Evolutionary conservation across 495 filamentous ascomycete genomes (phyloP).

Genomic region (Penicillium manginii): DNA sequence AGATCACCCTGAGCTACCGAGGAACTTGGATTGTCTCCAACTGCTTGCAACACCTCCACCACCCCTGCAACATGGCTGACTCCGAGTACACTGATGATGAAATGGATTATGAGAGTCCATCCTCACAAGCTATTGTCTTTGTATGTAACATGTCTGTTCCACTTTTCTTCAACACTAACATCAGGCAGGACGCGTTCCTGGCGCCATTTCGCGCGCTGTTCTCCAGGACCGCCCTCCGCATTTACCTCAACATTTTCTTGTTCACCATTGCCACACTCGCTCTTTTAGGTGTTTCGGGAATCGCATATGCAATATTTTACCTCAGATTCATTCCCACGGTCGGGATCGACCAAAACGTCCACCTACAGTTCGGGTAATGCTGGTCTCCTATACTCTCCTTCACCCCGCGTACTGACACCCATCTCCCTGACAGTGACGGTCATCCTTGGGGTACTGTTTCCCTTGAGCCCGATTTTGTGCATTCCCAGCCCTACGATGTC

Average conservation of each 20-base stretch:
- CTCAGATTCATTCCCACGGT: constrained; percentile 77
- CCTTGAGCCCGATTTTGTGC: constrained; percentile 44
- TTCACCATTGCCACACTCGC: constrained; percentile 59
- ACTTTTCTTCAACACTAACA: constrained; percentile 14
- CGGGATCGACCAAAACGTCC: constrained; percentile 65
- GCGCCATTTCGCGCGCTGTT: constrained; percentile 51
- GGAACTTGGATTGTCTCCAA: neutral
- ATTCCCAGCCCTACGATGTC: constrained; percentile 65
- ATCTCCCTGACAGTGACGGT: constrained; percentile 30
- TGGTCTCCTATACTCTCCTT: neutral
- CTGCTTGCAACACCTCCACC: neutral
- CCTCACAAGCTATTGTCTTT: constrained; percentile 18
- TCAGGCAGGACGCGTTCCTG: constrained; percentile 35
- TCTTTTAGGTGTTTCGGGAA: constrained; percentile 63
- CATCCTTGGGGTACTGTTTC: constrained; percentile 48
- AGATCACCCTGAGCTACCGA: neutral
- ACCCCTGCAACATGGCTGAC: constrained; percentile 28
- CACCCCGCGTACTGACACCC: neutral
- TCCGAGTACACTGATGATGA: constrained; percentile 36
- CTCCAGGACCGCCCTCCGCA: constrained; percentile 68
- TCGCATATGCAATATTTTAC: constrained; percentile 81
- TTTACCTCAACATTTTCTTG: constrained; percentile 72
- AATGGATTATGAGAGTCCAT: constrained; percentile 22
- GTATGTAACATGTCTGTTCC: constrained; percentile 10
- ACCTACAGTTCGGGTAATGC: constrained; percentile 80